Evolutionary conservation across 116 monocot species (phyloP).

Genomic region (Trichopus zeylanicus): DNA sequence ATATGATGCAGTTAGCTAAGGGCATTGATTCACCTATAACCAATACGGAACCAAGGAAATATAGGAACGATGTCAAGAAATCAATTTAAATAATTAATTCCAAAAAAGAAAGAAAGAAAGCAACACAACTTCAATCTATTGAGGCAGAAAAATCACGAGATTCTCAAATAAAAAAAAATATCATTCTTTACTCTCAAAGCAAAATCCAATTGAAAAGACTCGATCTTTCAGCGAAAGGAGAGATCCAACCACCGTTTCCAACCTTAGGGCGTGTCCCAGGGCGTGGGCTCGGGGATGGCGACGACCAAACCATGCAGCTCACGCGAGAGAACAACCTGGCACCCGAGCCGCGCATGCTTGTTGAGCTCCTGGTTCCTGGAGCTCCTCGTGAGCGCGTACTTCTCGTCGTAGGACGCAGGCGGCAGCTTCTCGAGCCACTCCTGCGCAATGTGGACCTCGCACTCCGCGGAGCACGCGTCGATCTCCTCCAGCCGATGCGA

Average conservation of each 20-base stretch:
- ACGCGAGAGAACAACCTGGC: constrained; percentile 74
- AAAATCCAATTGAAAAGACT: no score
- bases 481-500: constrained; percentile 95
- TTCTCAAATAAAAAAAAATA: no score
- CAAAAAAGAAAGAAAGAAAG: no score
- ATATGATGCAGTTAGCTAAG: no score
- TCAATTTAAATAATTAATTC: no score
- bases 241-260: background rate
- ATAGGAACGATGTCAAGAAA: no score
- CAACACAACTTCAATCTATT: no score
- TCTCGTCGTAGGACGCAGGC: constrained; percentile 65
- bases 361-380: constrained; percentile 70
- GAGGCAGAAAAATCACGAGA: no score
- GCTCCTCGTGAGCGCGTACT: constrained; percentile 57
- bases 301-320: constrained; percentile 90
- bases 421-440: constrained; percentile 88
- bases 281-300: constrained; percentile 78
- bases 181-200: no score
- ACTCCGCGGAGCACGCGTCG: constrained; percentile 88
- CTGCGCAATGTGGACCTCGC: constrained; percentile 90
- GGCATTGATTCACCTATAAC: no score
- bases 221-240: no score
- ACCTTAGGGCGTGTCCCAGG: constrained; percentile 77
- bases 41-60: no score
- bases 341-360: constrained; percentile 72